These are phyloP conservation scores for Skeletonema menzelii DNA, from an alignment of 108 stramenopile genomes.

Conservation along the genomic window DNA sequence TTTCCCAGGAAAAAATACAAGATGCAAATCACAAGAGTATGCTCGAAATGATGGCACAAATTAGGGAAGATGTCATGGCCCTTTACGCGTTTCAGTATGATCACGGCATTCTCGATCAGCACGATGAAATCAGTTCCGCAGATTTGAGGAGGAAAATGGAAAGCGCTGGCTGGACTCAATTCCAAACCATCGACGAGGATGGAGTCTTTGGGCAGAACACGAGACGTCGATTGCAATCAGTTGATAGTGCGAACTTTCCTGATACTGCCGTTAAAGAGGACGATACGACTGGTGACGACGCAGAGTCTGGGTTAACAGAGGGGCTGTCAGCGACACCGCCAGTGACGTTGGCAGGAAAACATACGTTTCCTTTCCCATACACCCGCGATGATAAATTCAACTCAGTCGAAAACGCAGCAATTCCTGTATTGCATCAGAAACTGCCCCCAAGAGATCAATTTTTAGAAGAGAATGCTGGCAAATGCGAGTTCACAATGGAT, in stretches of 20 bases:
- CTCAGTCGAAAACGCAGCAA: slow-evolving; percentile 45
- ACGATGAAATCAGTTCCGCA: not conserved
- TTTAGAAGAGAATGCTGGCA: slow-evolving; percentile 62
- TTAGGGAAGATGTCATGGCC: slow-evolving; percentile 47
- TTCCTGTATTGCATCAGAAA: slow-evolving; percentile 41
- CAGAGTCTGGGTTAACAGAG: not conserved
- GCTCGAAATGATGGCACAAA: slow-evolving; percentile 24
- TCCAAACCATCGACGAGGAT: slow-evolving; percentile 32
- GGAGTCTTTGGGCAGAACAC: not conserved
- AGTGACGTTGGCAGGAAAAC: slow-evolving; percentile 1
- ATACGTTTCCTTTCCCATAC: slow-evolving; percentile 66
- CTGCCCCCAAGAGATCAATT: slow-evolving; percentile 63
- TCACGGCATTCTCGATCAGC: slow-evolving; percentile 10
- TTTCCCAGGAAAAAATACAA: not conserved
- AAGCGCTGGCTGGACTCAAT: slow-evolving; percentile 30
- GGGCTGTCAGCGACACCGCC: not conserved
- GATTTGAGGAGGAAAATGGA: slow-evolving; percentile 11
- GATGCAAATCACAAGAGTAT: not conserved
- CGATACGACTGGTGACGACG: not conserved
- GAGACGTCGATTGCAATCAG: not conserved
- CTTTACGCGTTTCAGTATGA: slow-evolving; percentile 33
- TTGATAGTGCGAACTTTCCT: not conserved
- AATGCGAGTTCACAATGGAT: slow-evolving; percentile 83
- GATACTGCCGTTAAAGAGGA: not conserved
- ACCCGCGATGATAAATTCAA: slow-evolving; percentile 62